Evolutionary conservation across 2,329 filamentous ascomycete genomes (phyloP), one percentile per base, ranked within the genome.

Genomic region (Monosporascus cannonballus): DNA sequence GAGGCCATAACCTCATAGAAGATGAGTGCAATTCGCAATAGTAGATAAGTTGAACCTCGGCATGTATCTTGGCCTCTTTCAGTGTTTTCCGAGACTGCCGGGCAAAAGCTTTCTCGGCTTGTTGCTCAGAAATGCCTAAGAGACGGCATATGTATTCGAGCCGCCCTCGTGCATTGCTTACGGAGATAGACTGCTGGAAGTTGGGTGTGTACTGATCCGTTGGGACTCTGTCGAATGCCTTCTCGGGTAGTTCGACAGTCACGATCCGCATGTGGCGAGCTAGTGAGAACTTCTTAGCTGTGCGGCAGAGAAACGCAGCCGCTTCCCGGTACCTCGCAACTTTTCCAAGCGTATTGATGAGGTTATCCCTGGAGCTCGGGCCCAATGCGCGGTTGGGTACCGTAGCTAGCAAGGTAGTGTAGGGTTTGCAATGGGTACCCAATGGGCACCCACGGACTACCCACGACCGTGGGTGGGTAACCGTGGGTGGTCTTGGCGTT

Each of bases 41-140:
- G 49, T 69, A 71, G 8, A 78, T 53, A 20, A 80, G 68, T 54
- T 79, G 76, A 25, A 80, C 70, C 59, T 80, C 76, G 4, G 76
- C 76, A 54, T 80, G 77, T 24, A 79, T 67, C 48, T 69, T 73
- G n/a, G 62, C 64, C 2, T 65, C 57, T 3, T 49, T 30, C 2
- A 64, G 44, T 0, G 54, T 62, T 6, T 51, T 51, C 6, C 47
- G 52, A 11, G 62, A 49, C 11, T 59, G 52, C 2, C 37, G 9
- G 48, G 51, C 11, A 3, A 66, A 63, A 2, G 27, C 34, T 0
- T 45, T 6, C 17, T 52, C 50, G 5, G 54, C 59, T 2, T 54
- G 9, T 3, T 44, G 20, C 6, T 54, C n/a, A 1, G 20, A 50
- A 15, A 22, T 20, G 6, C 57, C n/a, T 11, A 56, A 38, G 1